Evolutionary conservation across 306 rosid species (phyloP).

Genomic region (Fagus sylvatica): DNA sequence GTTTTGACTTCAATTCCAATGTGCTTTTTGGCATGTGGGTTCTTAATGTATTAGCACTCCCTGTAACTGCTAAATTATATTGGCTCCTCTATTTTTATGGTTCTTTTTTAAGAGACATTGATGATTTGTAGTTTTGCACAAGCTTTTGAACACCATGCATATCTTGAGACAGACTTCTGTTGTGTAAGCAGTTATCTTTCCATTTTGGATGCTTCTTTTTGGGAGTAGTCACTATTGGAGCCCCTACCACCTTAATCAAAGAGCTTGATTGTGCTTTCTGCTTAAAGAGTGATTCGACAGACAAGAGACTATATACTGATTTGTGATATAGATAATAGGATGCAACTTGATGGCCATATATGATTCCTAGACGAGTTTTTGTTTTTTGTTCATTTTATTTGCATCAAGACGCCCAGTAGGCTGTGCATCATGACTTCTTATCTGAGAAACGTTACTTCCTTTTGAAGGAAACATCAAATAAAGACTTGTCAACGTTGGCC

Average conservation of each 20-base stretch:
- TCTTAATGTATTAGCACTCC: not conserved
- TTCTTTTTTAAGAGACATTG: not conserved
- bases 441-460: constrained; percentile 35
- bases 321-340: constrained; percentile 8
- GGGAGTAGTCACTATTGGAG: not conserved
- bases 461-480: constrained; percentile 91
- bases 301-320: not conserved
- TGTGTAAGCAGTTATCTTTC: not conserved
- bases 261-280: not conserved
- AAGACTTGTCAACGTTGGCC: constrained; percentile 93
- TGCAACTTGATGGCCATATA: not conserved
- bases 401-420: constrained; percentile 5
- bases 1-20: not conserved
- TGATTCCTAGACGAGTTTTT: not conserved
- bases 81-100: not conserved
- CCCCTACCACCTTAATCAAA: not conserved
- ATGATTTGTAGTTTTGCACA: not conserved
- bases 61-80: not conserved
- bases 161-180: not conserved
- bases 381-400: constrained; percentile 12
- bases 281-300: not conserved
- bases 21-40: not conserved
- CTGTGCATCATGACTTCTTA: constrained; percentile 15
- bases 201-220: not conserved
- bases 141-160: not conserved